Conservation (phyloP, 2,329 filamentous ascomycete genomes). For the Eutypella sp. region DNA sequence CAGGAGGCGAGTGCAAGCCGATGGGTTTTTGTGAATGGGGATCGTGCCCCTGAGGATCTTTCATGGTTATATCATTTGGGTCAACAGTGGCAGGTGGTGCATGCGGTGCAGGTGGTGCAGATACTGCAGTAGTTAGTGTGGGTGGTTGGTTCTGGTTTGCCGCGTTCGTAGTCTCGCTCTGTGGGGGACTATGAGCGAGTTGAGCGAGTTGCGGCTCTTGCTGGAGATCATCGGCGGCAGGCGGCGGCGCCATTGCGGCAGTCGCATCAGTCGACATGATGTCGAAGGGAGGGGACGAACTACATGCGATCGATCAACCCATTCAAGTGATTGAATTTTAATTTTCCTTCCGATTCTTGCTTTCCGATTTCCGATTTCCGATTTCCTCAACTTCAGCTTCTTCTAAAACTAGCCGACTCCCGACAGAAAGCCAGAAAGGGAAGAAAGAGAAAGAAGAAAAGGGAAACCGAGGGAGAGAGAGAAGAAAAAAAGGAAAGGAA, state of each 20-base stretch:
- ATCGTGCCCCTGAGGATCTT: neutral
- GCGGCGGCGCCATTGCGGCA: slow-evolving; percentile 42
- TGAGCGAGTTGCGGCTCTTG: slow-evolving; percentile 10
- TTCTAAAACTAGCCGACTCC: too few relatives aligned
- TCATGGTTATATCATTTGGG: slow-evolving; percentile 17
- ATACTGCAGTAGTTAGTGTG: too few relatives aligned
- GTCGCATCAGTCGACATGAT: slow-evolving; percentile 54
- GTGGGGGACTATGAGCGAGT: slow-evolving; percentile 16
- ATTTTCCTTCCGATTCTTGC: too few relatives aligned
- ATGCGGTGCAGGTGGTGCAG: too few relatives aligned
- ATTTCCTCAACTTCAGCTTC: too few relatives aligned
- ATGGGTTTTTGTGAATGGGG: slow-evolving; percentile 34
- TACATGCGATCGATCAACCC: slow-evolving; percentile 40
- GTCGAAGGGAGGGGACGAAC: slow-evolving; percentile 29
- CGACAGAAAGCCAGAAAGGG: too few relatives aligned
- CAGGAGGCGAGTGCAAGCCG: slow-evolving; percentile 58
- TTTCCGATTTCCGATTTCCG: too few relatives aligned
- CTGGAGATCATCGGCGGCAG: slow-evolving; percentile 21
- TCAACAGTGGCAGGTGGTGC: slow-evolving; percentile 14
- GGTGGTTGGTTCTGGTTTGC: neutral
- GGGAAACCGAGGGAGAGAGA: neutral
- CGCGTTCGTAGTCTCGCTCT: slow-evolving; percentile 21
- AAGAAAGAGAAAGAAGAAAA: neutral
- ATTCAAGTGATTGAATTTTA: slow-evolving; percentile 8
- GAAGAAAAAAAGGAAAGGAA: too few relatives aligned